These are phyloP conservation scores for Begonia peltatifolia DNA, from an alignment of 306 rosid species.

Conservation along the genomic window DNA sequence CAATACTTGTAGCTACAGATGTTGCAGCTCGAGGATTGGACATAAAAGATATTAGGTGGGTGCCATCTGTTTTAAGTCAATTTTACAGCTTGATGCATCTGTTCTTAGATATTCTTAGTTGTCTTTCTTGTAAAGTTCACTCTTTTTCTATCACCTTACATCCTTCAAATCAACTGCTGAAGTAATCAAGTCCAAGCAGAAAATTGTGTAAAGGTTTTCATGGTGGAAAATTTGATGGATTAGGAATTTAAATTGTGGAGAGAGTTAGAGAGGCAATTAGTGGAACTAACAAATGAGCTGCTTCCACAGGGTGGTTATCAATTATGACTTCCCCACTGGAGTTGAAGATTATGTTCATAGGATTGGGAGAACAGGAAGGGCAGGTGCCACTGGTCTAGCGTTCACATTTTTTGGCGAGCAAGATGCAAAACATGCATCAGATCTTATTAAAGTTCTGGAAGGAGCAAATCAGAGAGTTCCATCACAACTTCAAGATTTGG, in stretches of 20 bases:
- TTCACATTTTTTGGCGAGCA: constrained; percentile 90
- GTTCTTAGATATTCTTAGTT: too few species aligned
- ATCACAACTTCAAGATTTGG: constrained; percentile 67
- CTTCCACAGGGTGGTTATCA: constrained; percentile 69
- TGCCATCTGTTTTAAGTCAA: too few species aligned
- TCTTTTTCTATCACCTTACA: too few species aligned
- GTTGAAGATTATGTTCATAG: constrained; percentile 99
- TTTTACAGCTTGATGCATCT: too few species aligned
- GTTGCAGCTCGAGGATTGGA: constrained; percentile 99
- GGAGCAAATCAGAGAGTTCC: constrained; percentile 93
- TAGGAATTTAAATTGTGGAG: background rate
- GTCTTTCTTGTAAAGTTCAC: too few species aligned
- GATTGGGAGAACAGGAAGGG: constrained; percentile 99
- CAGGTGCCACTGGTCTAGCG: constrained; percentile 94
- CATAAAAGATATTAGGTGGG: constrained; percentile 87
- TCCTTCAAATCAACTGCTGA: too few species aligned
- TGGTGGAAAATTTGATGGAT: too few species aligned
- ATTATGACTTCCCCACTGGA: constrained; percentile 96
- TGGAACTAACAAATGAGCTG: too few species aligned
- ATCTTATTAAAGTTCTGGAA: constrained; percentile 90
- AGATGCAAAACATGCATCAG: constrained; percentile 83
- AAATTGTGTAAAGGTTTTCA: background rate
- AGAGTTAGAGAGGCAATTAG: background rate
- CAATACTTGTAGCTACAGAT: constrained; percentile 94
- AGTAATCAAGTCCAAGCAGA: too few species aligned